phyloP scores from a whole-genome alignment of 2,329 filamentous ascomycete species.

The Thelonectria olida region DNA sequence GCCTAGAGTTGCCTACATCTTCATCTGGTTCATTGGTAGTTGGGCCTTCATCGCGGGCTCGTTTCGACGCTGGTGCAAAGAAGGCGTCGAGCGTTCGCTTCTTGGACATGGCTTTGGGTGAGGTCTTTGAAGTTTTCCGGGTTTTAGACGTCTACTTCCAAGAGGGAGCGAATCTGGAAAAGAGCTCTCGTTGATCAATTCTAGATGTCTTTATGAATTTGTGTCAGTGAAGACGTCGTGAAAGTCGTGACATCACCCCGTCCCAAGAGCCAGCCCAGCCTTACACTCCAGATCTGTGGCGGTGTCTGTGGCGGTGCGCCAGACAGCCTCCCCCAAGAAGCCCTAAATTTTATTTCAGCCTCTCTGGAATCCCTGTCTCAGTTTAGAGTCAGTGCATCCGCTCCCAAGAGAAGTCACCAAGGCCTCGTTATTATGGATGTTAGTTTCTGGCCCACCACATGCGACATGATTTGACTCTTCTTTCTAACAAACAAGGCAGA shows the following conservation, averaged over 20 bases:
- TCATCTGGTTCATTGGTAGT: conserved; percentile 2
- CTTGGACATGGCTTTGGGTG: conserved; percentile 32
- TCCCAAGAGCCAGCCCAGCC: background rate
- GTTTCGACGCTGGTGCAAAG: conserved; percentile 55
- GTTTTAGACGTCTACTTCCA: background rate
- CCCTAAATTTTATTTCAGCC: conserved; percentile 38
- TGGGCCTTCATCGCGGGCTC: conserved; percentile 26
- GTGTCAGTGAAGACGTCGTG: background rate
- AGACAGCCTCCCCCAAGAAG: conserved; percentile 9
- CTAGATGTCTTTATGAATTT: too few species aligned
- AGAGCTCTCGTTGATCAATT: background rate
- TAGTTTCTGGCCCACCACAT: conserved; percentile 24
- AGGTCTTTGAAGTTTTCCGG: background rate
- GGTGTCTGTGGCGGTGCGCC: conserved; percentile 32
- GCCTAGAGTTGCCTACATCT: background rate
- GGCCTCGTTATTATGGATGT: conserved; percentile 45
- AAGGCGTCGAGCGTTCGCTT: conserved; percentile 74
- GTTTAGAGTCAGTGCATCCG: conserved; percentile 32
- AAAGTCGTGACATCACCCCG: conserved; percentile 34
- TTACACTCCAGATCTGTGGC: conserved; percentile 28
- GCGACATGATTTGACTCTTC: background rate
- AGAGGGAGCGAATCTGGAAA: too few species aligned
- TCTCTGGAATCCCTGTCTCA: conserved; percentile 22
- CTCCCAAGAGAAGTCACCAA: conserved; percentile 32
- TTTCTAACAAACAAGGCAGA: conserved; percentile 26